Conservation (phyloP, 768 basidiomycete genomes). For the Lactarius akahatsu region DNA sequence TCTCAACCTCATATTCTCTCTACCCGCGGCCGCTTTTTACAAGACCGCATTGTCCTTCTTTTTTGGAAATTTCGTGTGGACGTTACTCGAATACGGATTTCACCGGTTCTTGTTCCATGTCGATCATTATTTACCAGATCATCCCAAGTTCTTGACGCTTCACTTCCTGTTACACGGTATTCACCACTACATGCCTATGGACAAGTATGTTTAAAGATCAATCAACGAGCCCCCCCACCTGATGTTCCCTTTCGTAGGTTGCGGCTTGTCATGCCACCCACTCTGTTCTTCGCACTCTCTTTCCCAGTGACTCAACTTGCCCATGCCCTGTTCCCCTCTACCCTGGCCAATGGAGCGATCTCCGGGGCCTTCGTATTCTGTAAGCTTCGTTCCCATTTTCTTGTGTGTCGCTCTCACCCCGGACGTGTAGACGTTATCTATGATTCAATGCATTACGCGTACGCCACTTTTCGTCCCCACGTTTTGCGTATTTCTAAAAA, state of each 20-base stretch:
- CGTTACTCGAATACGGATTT: slow-evolving; percentile 85
- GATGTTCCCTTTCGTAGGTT: slow-evolving; percentile 46
- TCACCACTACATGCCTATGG: slow-evolving; percentile 98
- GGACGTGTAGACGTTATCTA: slow-evolving; percentile 64
- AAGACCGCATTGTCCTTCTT: slow-evolving; percentile 72
- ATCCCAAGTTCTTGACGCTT: slow-evolving; percentile 69
- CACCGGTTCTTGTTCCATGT: slow-evolving; percentile 99
- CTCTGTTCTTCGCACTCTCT: slow-evolving; percentile 72
- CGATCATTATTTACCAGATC: slow-evolving; percentile 84
- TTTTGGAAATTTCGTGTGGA: slow-evolving; percentile 89
- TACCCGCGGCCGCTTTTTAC: slow-evolving; percentile 51
- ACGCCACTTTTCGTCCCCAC: slow-evolving; percentile 36
- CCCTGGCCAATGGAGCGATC: slow-evolving; percentile 90
- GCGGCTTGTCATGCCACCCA: slow-evolving; percentile 96
- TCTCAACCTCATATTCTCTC: slow-evolving; percentile 44
- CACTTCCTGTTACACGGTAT: slow-evolving; percentile 95
- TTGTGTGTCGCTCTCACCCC: slow-evolving; percentile 20
- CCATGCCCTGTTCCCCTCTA: slow-evolving; percentile 74
- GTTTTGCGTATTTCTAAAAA: neutral
- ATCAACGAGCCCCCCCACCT: slow-evolving; percentile 13
- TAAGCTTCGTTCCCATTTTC: slow-evolving; percentile 38
- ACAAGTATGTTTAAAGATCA: slow-evolving; percentile 52
- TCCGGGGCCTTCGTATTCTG: slow-evolving; percentile 75
- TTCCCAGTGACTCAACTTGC: slow-evolving; percentile 86
- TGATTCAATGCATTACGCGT: slow-evolving; percentile 92